These are phyloP conservation scores for Pseudogymnoascus sp. DNA, from an alignment of 2,329 filamentous ascomycete species.

Conservation along the genomic window DNA sequence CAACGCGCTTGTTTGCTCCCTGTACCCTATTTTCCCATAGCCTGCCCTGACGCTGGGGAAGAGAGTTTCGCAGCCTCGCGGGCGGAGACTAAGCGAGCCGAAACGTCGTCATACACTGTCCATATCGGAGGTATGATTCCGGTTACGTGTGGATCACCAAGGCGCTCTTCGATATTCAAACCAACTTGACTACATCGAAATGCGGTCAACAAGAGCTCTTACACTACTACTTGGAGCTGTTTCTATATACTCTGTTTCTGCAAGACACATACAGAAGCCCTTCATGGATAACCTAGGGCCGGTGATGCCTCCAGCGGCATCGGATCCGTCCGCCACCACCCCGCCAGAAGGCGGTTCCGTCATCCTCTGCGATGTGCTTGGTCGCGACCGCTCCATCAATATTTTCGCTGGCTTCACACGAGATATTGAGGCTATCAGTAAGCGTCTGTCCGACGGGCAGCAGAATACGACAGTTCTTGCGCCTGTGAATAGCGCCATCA, in stretches of 20 bases:
- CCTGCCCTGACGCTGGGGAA: conserved; percentile 5
- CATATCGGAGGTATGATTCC: neutral
- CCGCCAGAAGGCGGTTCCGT: conserved; percentile 39
- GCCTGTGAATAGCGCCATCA: conserved; percentile 76
- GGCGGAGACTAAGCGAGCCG: conserved; percentile 8
- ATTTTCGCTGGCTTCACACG: conserved; percentile 77
- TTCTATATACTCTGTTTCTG: neutral
- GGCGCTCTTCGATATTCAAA: neutral
- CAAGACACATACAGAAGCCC: neutral
- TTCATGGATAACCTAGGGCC: conserved; percentile 21
- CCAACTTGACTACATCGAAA: neutral
- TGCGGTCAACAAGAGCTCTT: conserved; percentile 5
- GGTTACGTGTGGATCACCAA: neutral
- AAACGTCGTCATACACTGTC: conserved; percentile 7
- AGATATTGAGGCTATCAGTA: conserved; percentile 61
- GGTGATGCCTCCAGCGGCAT: conserved; percentile 18
- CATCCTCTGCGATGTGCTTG: conserved; percentile 77
- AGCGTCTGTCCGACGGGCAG: conserved; percentile 57
- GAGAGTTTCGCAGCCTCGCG: conserved; percentile 8
- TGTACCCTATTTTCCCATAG: neutral
- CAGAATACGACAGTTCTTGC: conserved; percentile 79
- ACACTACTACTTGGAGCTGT: neutral
- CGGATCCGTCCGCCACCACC: conserved; percentile 21
- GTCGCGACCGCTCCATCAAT: conserved; percentile 68
- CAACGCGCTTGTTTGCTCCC: neutral